Percentiles rank a stretch among this genome's conserved stretches.
phyloP scores from a whole-genome alignment of 2,329 filamentous ascomycete genomes.

The Colletotrichum sidae region DNA sequence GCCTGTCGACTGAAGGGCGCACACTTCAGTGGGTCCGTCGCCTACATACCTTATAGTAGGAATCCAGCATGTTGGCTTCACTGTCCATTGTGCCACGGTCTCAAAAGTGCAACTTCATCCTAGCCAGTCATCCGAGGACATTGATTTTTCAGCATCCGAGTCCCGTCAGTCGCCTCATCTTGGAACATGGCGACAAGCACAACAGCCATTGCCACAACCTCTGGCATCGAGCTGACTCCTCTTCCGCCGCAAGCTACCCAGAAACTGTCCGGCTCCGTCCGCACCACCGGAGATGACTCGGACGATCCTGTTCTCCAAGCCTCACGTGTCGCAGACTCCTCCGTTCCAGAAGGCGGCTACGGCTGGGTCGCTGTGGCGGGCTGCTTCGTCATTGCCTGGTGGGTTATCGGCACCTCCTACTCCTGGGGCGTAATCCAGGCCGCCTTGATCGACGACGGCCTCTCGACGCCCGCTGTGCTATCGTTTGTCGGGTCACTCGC shows the following conservation, averaged over 20 bases:
- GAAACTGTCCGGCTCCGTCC: neutral
- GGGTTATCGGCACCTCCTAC: slow-evolving; percentile 67
- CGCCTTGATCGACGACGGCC: slow-evolving; percentile 61
- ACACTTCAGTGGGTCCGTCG: too few species aligned
- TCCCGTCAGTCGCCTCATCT: too few species aligned
- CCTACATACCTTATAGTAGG: too few species aligned
- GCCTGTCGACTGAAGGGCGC: too few species aligned
- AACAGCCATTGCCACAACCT: slow-evolving; percentile 12
- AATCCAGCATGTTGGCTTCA: too few species aligned
- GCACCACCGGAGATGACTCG: neutral
- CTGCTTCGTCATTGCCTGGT: slow-evolving; percentile 65
- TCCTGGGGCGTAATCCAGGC: slow-evolving; percentile 72
- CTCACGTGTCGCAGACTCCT: slow-evolving; percentile 57
- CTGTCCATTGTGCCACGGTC: too few species aligned
- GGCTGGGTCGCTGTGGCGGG: slow-evolving; percentile 66
- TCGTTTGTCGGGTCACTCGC: slow-evolving; percentile 69
- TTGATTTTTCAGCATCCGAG: too few species aligned
- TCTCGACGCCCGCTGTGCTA: slow-evolving; percentile 63
- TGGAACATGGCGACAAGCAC: slow-evolving; percentile 27
- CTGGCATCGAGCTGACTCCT: slow-evolving; percentile 18
- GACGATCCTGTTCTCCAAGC: slow-evolving; percentile 49
- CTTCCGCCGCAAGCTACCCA: slow-evolving; percentile 5
- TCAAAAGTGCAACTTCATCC: too few species aligned
- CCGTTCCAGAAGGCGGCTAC: slow-evolving; percentile 65
- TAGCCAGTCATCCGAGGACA: too few species aligned